phyloP scores from a whole-genome alignment of 768 basidiomycete species.

The Mycena rebaudengoi region DNA sequence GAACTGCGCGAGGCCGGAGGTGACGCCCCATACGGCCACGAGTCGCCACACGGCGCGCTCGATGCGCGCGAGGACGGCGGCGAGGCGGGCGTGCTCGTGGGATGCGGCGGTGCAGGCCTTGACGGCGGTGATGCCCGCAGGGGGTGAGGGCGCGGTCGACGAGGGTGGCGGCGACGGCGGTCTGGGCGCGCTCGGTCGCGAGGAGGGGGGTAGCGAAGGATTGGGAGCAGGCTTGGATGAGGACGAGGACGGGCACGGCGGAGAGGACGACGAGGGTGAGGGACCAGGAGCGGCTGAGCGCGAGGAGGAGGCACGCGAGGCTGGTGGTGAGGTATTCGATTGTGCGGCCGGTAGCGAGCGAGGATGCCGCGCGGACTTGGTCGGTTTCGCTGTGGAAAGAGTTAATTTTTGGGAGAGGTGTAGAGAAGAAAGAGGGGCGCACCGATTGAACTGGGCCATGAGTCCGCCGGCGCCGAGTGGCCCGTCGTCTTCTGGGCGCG shows the following conservation, averaged over 20 bases:
- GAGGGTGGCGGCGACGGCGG: conserved; percentile 77
- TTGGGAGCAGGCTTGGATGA: conserved; percentile 83
- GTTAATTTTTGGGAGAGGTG: background rate
- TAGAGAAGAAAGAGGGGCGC: conserved; percentile 15
- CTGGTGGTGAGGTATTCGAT: conserved; percentile 86
- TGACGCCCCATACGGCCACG: conserved; percentile 79
- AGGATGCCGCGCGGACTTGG: conserved; percentile 87
- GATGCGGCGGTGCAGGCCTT: conserved; percentile 88
- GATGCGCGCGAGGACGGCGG: conserved; percentile 54
- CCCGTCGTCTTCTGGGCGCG: conserved; percentile 48
- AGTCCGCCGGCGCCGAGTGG: conserved; percentile 86
- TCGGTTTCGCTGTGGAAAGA: conserved; percentile 81
- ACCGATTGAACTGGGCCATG: conserved; percentile 94
- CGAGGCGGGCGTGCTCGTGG: conserved; percentile 53
- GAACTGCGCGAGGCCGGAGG: conserved; percentile 77
- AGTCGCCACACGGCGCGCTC: conserved; percentile 59
- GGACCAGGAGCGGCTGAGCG: conserved; percentile 79
- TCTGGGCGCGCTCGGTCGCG: conserved; percentile 67
- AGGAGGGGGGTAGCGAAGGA: conserved; percentile 72
- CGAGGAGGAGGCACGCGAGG: conserved; percentile 81
- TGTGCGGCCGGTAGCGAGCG: conserved; percentile 79
- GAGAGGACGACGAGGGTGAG: conserved; percentile 94
- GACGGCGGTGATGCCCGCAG: conserved; percentile 81
- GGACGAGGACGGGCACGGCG: conserved; percentile 81
- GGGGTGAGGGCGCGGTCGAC: conserved; percentile 74